A percentile compares a stretch with the other conserved stretches of the same genome.
Conservation (phyloP, 495 filamentous ascomycete species). For the Aspergillus baeticus region DNA sequence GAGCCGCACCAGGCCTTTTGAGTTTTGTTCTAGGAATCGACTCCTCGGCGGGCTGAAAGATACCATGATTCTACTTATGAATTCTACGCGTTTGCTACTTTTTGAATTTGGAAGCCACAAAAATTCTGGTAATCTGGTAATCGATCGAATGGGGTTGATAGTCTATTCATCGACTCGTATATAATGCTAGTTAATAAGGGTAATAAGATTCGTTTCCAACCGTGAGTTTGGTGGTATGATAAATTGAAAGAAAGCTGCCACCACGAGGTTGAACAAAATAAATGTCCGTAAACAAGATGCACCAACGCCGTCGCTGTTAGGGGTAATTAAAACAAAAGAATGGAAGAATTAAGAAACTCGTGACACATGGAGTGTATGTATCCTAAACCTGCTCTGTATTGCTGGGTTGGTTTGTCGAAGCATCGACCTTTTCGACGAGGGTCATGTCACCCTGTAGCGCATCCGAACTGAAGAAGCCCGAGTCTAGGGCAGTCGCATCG, state of each 20-base stretch:
- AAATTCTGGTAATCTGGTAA: no score
- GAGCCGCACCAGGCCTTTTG: no score
- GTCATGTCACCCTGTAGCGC: constrained; percentile 27
- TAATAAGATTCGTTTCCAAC: no score
- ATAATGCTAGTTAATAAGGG: no score
- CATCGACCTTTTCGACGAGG: constrained; percentile 23
- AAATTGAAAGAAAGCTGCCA: constrained; percentile 7
- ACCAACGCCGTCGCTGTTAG: constrained; percentile 43
- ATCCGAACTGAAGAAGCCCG: constrained; percentile 44
- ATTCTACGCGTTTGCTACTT: no score
- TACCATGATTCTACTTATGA: no score
- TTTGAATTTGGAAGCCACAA: no score
- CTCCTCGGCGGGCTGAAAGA: no score
- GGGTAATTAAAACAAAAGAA: constrained; percentile 6
- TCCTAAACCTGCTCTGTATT: constrained; percentile 15
- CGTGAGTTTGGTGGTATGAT: not conserved
- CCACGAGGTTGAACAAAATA: not conserved
- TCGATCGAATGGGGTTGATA: no score
- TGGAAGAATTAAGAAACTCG: constrained; percentile 22
- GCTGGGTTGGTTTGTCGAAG: constrained; percentile 15
- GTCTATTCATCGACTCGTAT: no score
- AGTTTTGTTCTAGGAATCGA: no score
- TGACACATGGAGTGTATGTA: constrained; percentile 16
- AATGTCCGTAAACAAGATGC: constrained; percentile 1
- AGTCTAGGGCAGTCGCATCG: constrained; percentile 31